Evolutionary conservation across 2,329 filamentous ascomycete species (phyloP), one percentile per base, ranked within the genome.

Genomic region (Fusarium oxysporum): DNA sequence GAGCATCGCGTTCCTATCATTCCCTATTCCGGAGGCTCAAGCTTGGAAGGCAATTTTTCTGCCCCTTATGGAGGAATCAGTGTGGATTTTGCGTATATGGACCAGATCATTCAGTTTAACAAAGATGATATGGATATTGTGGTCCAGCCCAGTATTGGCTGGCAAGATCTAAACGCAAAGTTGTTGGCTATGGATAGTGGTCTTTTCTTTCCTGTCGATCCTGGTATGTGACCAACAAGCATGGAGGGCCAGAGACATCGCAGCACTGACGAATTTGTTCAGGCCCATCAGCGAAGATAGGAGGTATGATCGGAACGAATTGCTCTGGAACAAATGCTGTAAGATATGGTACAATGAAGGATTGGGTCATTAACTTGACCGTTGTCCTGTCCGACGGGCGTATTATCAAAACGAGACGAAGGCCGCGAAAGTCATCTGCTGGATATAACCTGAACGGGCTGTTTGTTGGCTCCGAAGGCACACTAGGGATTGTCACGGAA

Each of bases 41-140:
- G 93, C 73, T 85, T 98, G 1, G 95, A 98, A 81, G 95, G 93
- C 19, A 96, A 97, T 80, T 97, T 97, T 81, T 93, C 93, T 1
- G 93, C 95, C 19, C 94, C 94, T 0, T 92, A 92, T 78, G 95
- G 95, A 17, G 95, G 95, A 17, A 89, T 98, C 78, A 96, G 93
- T 73, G 92, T 98, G 56, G 95, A 98, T 79, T 98, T 98, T 80
- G 89, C 90, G 2, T 90, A 90, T 78, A 98, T 98, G 95, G 92
- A 97, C 80, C 86, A 91, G 77, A 92, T 97, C 32, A 76, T 98
- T 35, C 86, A 91, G 60, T 86, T 97, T 63, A 92, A 97, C 80
- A 91, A 93, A 74, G 92, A 93, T 8, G 95, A 97, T 80, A 94
- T 97, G 93, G 95, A 98, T 76, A 87, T 97, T 55, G 93, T 97